Evolutionary conservation across 768 basidiomycete genomes (phyloP), one percentile per base, ranked within the genome.

Genomic region (Amanita exitialis): DNA sequence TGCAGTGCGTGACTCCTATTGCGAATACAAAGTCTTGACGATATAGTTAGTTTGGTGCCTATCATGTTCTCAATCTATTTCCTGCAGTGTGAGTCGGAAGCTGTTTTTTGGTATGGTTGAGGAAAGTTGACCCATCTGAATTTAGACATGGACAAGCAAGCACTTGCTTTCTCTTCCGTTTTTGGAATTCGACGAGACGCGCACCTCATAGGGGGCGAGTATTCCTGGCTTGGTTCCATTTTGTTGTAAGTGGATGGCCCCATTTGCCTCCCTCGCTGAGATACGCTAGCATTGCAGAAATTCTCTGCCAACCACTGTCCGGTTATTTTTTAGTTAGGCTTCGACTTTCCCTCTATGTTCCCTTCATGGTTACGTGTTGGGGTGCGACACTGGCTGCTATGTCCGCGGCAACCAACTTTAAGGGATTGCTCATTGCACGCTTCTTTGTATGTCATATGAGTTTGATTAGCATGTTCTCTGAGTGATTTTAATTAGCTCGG

Each of bases 101-200:
- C n/a, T 16, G 4, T 25, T 30, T 13, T 42, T 28, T 30, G 15
- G 43, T 7, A 27, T 12, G 8, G 16, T 7, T 30, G 30, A 30
- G 30, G 30, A 12, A 30, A 27, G 15, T 10, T 42, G 20, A 4
- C 8, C 41, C 3, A 43, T n/a, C 36, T 53, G 13, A 1, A 38
- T 25, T 10, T 1, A 66, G 64, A 56, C 34, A 61, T 67, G 64
- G 67, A 69, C 55, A 69, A 69, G 46, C 64, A 66, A 49, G 62
- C 63, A 6, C 60, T 69, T 1, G 51, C 66, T 2, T 58, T 67
- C 43, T 58, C 65, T 7, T 69, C 67, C 8, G 66, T 69, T 21
- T 69, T 67, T 45, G 66, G 67, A 1, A 61, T 69, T 20, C 55
- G 60, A 42, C 47, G 46, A 13, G 63, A 67, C 32, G 55, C 66